phyloP scores from a whole-genome alignment of 179 eudicot species.

The Camellia oleifera region DNA sequence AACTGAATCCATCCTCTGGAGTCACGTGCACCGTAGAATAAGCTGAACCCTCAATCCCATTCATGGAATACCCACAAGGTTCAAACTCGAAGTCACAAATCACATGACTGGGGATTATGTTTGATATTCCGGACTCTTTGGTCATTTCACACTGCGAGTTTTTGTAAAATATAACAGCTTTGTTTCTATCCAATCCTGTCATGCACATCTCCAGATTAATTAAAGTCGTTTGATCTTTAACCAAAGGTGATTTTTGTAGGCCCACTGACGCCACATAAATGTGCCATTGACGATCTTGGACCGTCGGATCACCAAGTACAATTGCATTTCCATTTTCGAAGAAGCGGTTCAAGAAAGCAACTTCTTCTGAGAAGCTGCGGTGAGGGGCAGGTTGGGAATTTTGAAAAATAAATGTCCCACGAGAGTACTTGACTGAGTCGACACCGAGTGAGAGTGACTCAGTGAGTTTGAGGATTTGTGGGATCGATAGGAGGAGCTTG shows the following conservation, averaged over 20 bases:
- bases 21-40: conserved; percentile 70
- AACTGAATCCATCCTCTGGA: conserved; percentile 71
- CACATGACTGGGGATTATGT: conserved; percentile 42
- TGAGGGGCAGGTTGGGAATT: conserved; percentile 54
- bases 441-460: conserved; percentile 27
- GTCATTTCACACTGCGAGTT: conserved; percentile 43
- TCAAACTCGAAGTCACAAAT: conserved; percentile 70
- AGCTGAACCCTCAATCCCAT: conserved; percentile 51
- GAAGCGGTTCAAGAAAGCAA: conserved; percentile 35
- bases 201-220: conserved; percentile 61
- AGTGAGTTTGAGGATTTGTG: conserved; percentile 39
- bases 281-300: conserved; percentile 46
- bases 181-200: conserved; percentile 49
- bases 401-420: conserved; percentile 62
- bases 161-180: conserved; percentile 43
- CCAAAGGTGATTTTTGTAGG: neutral
- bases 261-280: conserved; percentile 34
- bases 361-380: conserved; percentile 56
- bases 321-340: conserved; percentile 35
- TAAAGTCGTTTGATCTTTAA: conserved; percentile 13
- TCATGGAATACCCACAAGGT: conserved; percentile 81
- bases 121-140: conserved; percentile 39
- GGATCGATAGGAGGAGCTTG: conserved; percentile 45
- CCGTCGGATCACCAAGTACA: conserved; percentile 22
- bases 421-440: conserved; percentile 46